Evolutionary conservation across 2,329 filamentous ascomycete species (phyloP).

Genomic region (Aureobasidium pullulans): DNA sequence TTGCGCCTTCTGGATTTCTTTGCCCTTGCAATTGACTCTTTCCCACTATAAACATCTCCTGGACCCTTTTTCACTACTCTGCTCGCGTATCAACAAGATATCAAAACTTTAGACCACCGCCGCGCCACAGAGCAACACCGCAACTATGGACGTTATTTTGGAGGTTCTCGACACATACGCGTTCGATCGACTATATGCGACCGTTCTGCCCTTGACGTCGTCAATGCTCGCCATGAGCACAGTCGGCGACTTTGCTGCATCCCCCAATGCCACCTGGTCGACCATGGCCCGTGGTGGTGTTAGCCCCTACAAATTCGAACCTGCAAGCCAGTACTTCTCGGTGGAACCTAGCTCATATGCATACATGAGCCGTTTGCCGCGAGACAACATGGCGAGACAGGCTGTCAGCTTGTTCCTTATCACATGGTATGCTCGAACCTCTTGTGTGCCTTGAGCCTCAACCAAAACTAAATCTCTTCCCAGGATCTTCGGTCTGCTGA

Average conservation of each 20-base stretch:
- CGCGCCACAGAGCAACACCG: conserved; percentile 23
- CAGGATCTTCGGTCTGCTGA: conserved; percentile 76
- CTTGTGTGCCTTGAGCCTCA: neutral
- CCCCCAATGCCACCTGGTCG: conserved; percentile 50
- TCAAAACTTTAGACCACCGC: neutral
- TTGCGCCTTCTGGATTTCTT: neutral
- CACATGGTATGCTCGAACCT: conserved; percentile 58
- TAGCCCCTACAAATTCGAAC: conserved; percentile 58
- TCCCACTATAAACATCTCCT: neutral
- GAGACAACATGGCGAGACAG: conserved; percentile 74
- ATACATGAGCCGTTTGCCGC: conserved; percentile 67
- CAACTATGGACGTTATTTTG: conserved; percentile 79
- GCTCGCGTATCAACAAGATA: neutral
- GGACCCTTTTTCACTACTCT: neutral
- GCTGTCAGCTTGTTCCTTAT: conserved; percentile 69
- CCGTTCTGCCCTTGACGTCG: conserved; percentile 53
- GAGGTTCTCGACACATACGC: conserved; percentile 76
- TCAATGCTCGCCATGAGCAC: conserved; percentile 47
- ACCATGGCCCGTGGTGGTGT: conserved; percentile 35
- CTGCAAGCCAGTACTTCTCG: conserved; percentile 62
- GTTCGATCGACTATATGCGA: conserved; percentile 72
- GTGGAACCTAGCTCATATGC: conserved; percentile 67
- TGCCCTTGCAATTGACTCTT: neutral
- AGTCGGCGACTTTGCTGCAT: conserved; percentile 40
- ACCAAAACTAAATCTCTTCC: conserved; percentile 12